Evolutionary conservation across 2,329 filamentous ascomycete species (phyloP).

Genomic region (Trichocomaceae sp.): DNA sequence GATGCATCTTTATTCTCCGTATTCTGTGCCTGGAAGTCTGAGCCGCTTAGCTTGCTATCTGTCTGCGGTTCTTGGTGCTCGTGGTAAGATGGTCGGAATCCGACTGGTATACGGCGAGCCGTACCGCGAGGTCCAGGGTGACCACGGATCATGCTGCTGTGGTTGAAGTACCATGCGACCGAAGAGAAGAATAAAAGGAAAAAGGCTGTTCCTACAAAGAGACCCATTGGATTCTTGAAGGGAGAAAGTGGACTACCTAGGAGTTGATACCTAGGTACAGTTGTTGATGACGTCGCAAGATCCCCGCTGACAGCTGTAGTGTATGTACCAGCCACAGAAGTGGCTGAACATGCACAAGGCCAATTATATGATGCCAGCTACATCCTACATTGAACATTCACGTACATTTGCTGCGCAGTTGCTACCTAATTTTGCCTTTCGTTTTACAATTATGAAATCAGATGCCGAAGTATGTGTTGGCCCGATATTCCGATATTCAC

Average conservation of each 20-base stretch:
- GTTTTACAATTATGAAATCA: too few species aligned
- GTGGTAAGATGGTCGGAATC: slow-evolving; percentile 4
- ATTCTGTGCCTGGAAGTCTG: background rate
- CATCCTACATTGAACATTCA: too few species aligned
- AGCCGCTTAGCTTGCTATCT: slow-evolving; percentile 8
- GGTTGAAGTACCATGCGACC: background rate
- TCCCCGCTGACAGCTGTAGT: too few species aligned
- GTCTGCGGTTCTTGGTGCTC: slow-evolving; percentile 3
- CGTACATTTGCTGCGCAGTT: too few species aligned
- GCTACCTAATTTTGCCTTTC: too few species aligned
- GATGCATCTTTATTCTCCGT: background rate
- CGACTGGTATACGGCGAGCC: background rate
- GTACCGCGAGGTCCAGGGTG: background rate
- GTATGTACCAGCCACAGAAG: background rate
- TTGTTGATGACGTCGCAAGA: slow-evolving; percentile 3
- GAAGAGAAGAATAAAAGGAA: background rate
- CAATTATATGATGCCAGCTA: background rate
- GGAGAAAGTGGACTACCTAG: background rate
- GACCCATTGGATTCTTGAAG: background rate
- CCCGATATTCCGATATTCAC: too few species aligned
- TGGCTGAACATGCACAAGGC: background rate
- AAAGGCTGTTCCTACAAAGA: background rate
- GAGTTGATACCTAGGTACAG: background rate
- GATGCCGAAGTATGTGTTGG: too few species aligned
- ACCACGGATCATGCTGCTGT: background rate